Conservation (phyloP, 2,329 filamentous ascomycete species). For the Hypocreales sp. region DNA sequence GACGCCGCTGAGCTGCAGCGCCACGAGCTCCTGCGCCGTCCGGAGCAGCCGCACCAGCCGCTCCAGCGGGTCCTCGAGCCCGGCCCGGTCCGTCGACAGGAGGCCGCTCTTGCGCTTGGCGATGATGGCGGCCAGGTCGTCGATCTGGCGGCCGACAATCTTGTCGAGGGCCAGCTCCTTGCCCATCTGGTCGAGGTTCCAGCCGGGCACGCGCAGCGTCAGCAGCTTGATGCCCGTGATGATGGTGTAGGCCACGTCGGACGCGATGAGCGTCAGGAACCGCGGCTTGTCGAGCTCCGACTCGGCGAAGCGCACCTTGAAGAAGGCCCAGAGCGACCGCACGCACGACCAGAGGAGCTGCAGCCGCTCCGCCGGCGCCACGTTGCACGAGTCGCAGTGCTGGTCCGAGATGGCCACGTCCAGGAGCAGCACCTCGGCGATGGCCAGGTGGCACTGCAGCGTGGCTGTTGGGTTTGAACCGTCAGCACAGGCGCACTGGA, state of each 20-base stretch:
- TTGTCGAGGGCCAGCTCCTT: constrained; percentile 17
- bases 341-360: constrained; percentile 30
- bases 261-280: constrained; percentile 26
- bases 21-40: constrained; percentile 14
- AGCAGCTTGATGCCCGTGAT: constrained; percentile 31
- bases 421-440: constrained; percentile 30
- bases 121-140: constrained; percentile 14
- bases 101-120: constrained; percentile 12
- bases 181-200: constrained; percentile 23
- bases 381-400: constrained; percentile 12
- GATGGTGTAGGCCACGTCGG: constrained; percentile 30
- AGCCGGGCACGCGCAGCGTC: constrained; percentile 27
- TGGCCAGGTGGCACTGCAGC: constrained; percentile 24
- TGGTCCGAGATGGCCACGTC: constrained; percentile 28
- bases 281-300: constrained; percentile 19
- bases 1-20: constrained; percentile 11
- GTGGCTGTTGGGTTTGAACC: constrained; percentile 19
- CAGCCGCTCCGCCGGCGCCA: constrained; percentile 23
- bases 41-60: constrained; percentile 15
- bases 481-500: too few species aligned
- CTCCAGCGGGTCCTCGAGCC: constrained; percentile 15
- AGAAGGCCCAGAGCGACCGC: constrained; percentile 22
- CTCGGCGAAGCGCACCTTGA: constrained; percentile 18
- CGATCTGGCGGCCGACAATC: constrained; percentile 13
- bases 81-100: constrained; percentile 4